phyloP scores from a whole-genome alignment of 306 rosid genomes.

The Glycyrrhiza uralensis region DNA sequence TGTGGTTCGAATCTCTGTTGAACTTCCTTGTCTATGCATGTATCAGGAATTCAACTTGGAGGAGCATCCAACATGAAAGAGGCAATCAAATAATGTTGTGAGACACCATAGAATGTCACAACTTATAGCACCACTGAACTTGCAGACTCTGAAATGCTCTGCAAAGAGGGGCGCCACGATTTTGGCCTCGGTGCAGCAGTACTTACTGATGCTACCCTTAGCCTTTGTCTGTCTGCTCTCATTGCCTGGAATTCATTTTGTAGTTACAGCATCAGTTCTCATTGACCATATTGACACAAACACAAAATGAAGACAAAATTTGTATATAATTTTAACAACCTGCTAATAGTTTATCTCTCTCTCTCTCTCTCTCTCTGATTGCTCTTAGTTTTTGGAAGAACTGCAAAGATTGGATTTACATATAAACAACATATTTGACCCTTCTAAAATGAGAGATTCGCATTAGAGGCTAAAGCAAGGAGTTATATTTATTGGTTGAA shows the following conservation, averaged over 20 bases:
- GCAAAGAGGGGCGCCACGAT: slow-evolving; percentile 86
- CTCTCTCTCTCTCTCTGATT: too few species aligned
- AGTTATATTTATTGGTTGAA: too few species aligned
- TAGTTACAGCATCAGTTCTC: slow-evolving; percentile 19
- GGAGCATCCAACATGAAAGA: slow-evolving; percentile 32
- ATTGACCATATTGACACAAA: background rate
- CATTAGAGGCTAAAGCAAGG: too few species aligned
- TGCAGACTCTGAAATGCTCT: slow-evolving; percentile 76
- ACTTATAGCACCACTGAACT: slow-evolving; percentile 33
- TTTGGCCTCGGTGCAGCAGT: slow-evolving; percentile 45
- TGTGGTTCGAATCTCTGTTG: slow-evolving; percentile 23
- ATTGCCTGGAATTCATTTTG: slow-evolving; percentile 44
- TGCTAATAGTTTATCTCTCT: background rate
- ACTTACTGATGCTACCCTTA: slow-evolving; percentile 37
- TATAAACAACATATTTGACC: background rate
- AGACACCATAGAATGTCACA: slow-evolving; percentile 16
- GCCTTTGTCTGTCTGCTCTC: slow-evolving; percentile 53
- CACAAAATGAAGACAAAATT: background rate
- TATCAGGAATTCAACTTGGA: slow-evolving; percentile 20
- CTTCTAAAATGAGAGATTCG: too few species aligned
- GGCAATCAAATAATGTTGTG: slow-evolving; percentile 29
- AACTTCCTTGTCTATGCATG: slow-evolving; percentile 30
- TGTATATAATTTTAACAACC: background rate
- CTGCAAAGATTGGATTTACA: background rate
- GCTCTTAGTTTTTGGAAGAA: background rate